phyloP scores from a whole-genome alignment of 257 asterid species.

The Plantago elongata region DNA sequence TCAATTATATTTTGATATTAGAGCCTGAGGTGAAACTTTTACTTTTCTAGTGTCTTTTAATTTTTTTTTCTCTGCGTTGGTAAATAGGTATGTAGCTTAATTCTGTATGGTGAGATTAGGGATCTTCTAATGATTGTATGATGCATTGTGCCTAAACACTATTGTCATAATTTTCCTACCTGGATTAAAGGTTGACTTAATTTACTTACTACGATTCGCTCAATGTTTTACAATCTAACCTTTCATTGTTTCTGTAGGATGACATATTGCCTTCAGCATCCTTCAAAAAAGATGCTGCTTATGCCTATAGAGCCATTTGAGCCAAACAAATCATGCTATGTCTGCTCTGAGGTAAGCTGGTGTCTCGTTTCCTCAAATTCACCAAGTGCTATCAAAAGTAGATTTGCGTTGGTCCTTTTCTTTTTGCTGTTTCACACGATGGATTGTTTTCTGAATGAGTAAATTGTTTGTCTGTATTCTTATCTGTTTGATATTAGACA shows the following conservation, averaged over 20 bases:
- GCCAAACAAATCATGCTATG: constrained; percentile 83
- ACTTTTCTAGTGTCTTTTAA: background rate
- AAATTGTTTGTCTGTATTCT: background rate
- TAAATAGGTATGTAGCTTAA: background rate
- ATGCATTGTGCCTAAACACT: background rate
- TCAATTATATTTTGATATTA: background rate
- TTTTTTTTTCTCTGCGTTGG: background rate
- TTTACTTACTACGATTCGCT: no score
- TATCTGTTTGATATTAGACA: constrained; percentile 47
- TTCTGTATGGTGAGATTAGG: background rate
- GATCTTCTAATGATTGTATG: constrained; percentile 8
- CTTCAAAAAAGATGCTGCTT: constrained; percentile 84
- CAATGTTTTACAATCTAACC: background rate
- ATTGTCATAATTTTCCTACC: background rate
- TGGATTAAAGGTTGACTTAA: no score
- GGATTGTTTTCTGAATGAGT: constrained; percentile 10
- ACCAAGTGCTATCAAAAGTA: background rate
- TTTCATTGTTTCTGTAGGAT: constrained; percentile 49
- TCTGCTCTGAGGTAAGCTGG: constrained; percentile 83
- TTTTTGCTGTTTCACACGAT: constrained; percentile 1
- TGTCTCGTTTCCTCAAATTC: background rate
- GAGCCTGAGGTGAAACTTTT: background rate
- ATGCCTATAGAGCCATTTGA: constrained; percentile 98
- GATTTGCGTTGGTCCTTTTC: background rate
- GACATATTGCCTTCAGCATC: constrained; percentile 97